Percentiles rank a stretch among this genome's conserved stretches.
Conservation (phyloP, 2,329 filamentous ascomycete species). For the Zymoseptoria brevis region DNA sequence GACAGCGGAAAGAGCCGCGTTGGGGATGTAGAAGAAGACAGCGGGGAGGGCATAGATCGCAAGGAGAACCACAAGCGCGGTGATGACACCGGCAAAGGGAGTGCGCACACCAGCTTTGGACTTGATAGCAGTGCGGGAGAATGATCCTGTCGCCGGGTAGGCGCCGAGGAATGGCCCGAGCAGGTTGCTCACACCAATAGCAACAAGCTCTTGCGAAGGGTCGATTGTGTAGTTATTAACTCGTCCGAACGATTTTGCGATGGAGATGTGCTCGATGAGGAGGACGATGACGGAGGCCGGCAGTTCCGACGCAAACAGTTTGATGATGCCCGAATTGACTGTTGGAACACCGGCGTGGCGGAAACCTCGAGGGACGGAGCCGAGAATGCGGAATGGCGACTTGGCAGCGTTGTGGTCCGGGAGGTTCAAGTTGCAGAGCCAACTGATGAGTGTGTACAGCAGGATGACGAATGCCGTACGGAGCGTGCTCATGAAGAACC, state of each 20-base stretch:
- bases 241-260: constrained; percentile 91
- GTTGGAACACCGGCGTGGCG: constrained; percentile 66
- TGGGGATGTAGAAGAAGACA: constrained; percentile 91
- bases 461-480: constrained; percentile 87
- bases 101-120: constrained; percentile 93
- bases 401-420: constrained; percentile 22
- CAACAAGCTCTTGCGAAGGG: constrained; percentile 91
- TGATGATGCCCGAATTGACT: constrained; percentile 59
- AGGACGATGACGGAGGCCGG: constrained; percentile 89
- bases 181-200: constrained; percentile 83
- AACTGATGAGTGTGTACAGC: constrained; percentile 86
- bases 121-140: constrained; percentile 93
- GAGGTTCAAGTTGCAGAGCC: constrained; percentile 65
- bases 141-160: constrained; percentile 90
- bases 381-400: constrained; percentile 65
- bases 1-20: constrained; percentile 69
- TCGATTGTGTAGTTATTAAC: constrained; percentile 96
- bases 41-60: constrained; percentile 82
- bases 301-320: constrained; percentile 60
- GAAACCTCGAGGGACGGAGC: constrained; percentile 76
- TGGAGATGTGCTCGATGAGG: constrained; percentile 92
- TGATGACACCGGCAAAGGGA: constrained; percentile 82
- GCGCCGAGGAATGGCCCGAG: constrained; percentile 85
- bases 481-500: constrained; percentile 88
- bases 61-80: constrained; percentile 73